These are phyloP conservation scores for Oryza australiensis DNA, from an alignment of 176 grass and related monocot genomes.

Conservation along the genomic window DNA sequence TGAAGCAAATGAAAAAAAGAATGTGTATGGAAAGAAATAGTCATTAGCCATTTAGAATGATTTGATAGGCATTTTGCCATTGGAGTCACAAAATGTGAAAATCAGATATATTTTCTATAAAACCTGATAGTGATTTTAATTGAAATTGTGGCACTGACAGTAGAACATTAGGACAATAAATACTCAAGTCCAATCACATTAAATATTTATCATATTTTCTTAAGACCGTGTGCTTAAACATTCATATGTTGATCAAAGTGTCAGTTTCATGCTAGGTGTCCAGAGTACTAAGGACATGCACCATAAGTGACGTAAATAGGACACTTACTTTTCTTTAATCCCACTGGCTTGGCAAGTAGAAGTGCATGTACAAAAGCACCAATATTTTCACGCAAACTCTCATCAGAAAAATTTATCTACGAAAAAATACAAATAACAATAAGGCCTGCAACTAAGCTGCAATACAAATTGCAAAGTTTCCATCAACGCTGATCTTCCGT, in stretches of 20 bases:
- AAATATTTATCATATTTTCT: background rate
- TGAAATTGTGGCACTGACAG: background rate
- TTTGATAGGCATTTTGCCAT: background rate
- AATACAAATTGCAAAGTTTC: background rate
- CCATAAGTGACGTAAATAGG: slow-evolving; percentile 1
- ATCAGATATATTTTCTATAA: background rate
- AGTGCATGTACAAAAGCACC: slow-evolving; percentile 95
- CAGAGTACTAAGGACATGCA: background rate
- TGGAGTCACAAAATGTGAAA: background rate
- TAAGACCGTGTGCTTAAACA: background rate
- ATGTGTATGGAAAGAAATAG: background rate
- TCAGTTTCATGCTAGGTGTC: background rate
- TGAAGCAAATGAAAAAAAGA: background rate
- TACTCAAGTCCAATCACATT: background rate
- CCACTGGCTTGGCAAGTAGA: slow-evolving; percentile 92
- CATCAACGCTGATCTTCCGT: slow-evolving; percentile 36
- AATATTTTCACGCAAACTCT: slow-evolving; percentile 87
- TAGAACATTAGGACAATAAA: background rate
- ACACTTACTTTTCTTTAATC: slow-evolving; percentile 93
- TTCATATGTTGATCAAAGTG: background rate
- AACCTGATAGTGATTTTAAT: background rate
- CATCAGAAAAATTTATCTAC: slow-evolving; percentile 90
- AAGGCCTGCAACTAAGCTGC: slow-evolving; percentile 5
- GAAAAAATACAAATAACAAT: slow-evolving; percentile 43
- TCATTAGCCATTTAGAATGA: background rate